Base-by-base conservation (phyloP, 2,329 filamentous ascomycete species). In the Chaetomiaceae sp. region DNA sequence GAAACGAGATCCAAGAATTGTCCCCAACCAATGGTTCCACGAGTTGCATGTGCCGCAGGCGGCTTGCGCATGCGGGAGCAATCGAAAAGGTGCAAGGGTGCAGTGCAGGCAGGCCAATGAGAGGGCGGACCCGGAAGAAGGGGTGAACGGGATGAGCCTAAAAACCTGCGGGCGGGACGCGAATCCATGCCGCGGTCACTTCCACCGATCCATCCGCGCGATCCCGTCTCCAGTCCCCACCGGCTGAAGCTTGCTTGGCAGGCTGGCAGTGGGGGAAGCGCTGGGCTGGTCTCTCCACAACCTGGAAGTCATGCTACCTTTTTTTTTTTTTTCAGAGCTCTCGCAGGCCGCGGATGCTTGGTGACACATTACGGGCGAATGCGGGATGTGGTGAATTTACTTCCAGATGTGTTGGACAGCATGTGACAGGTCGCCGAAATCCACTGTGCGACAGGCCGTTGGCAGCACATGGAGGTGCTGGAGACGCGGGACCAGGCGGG, bases 61-160 rank as follows among this genome's bases (percentile, higher is more conserved):
- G 42, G 36, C 25, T 39, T 42, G 38, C 15, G 31, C 50, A 56
- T 56, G 53, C 49, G 50, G 46, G 53, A 33, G 27, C 37, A 37
- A 23, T 53, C 46, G 12, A 53, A 50, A 49, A 19, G 19, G 47
- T 38, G 31, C 47, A 51, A 50, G 55, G 51, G 38, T 57, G 55
- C 46, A 51, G 49, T 27, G 44, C 22, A 25, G 20, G 37, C 44
- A 25, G 34, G 37, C 58, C 58, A 59, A 57, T 60, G 20, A 42
- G 34, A 49, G 43, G 34, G 53, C 53, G 58, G 53, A 53, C 51
- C 55, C 55, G 56, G 53, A 56, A 59, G 42, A 53, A 59, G 54
- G 60, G 40, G n/a, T n/a, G 51, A 43, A 54, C 64, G 63, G 64
- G 64, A 64, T 61, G 64, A 64, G 64, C 64, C 64, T 65, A 64